phyloP scores from a whole-genome alignment of 148 eudicot genomes.

The Diospyros lotus region DNA sequence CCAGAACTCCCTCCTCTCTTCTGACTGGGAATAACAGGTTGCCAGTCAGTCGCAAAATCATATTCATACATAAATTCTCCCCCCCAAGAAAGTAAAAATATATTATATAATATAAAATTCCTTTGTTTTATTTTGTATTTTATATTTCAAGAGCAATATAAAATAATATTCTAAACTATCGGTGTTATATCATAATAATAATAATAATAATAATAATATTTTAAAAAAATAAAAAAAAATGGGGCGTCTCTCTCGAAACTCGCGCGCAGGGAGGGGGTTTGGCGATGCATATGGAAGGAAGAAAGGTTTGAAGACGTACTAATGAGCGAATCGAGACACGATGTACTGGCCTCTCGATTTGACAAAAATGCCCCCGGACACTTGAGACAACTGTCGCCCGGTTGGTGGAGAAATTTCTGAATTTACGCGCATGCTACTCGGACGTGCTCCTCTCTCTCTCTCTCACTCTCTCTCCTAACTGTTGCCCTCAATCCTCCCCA shows the following conservation, averaged over 20 bases:
- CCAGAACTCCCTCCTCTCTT: neutral
- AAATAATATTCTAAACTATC: no score
- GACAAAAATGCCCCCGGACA: neutral
- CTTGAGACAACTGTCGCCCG: neutral
- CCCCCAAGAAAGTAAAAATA: neutral
- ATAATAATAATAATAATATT: neutral
- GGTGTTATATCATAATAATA: no score
- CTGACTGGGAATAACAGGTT: constrained; percentile 9
- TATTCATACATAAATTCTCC: neutral
- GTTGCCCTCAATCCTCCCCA: neutral
- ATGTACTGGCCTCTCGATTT: neutral
- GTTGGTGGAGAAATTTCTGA: neutral
- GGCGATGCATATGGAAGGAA: neutral
- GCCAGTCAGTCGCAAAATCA: neutral
- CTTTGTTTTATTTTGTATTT: no score
- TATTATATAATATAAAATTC: no score
- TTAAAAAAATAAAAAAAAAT: neutral
- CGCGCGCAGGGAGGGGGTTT: neutral
- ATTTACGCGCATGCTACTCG: neutral
- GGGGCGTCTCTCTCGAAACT: neutral
- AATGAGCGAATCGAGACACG: constrained; percentile 7
- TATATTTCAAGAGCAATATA: no score
- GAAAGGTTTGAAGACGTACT: neutral
- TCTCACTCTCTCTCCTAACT: no score
- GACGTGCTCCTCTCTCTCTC: neutral